A percentile compares a stretch with the other conserved stretches of the same genome.
These are phyloP conservation scores for Cenchrus fungigraminus DNA, from an alignment of 176 grass and related monocot species.

Conservation along the genomic window DNA sequence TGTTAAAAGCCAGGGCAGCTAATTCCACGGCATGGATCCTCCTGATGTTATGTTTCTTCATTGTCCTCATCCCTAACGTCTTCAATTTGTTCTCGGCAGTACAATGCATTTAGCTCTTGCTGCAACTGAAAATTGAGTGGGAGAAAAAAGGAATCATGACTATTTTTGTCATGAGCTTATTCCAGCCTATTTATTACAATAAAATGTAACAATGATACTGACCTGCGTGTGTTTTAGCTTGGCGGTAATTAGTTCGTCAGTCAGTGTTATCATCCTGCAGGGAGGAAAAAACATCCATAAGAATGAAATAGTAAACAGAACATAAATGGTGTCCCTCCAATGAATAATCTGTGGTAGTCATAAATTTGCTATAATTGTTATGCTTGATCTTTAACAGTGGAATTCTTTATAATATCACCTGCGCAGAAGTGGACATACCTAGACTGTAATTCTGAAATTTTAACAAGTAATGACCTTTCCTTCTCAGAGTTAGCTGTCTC, in stretches of 20 bases:
- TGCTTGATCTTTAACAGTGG: neutral
- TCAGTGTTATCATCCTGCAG: constrained; percentile 84
- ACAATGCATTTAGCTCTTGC: constrained; percentile 88
- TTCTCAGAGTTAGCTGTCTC: constrained; percentile 71
- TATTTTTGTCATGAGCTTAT: neutral
- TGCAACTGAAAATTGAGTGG: constrained; percentile 66
- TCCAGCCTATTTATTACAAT: neutral
- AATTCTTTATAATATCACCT: constrained; percentile 22
- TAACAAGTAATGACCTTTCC: constrained; percentile 82
- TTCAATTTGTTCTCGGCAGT: constrained; percentile 92
- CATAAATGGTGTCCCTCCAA: neutral
- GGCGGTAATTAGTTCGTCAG: constrained; percentile 84
- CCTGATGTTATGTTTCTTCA: constrained; percentile 57
- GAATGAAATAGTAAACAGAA: neutral
- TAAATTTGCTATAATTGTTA: constrained; percentile 25
- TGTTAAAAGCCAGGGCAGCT: constrained; percentile 28
- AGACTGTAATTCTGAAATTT: constrained; percentile 91
- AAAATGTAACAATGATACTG: constrained; percentile 6
- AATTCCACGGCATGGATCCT: constrained; percentile 38
- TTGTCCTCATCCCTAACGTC: constrained; percentile 66
- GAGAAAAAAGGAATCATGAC: neutral
- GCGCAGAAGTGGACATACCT: constrained; percentile 52
- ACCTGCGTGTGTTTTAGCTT: constrained; percentile 84
- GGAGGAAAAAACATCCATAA: constrained; percentile 17
- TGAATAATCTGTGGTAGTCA: neutral